Conservation (phyloP, 805 yeast genomes). For the Candida glaebosa region DNA sequence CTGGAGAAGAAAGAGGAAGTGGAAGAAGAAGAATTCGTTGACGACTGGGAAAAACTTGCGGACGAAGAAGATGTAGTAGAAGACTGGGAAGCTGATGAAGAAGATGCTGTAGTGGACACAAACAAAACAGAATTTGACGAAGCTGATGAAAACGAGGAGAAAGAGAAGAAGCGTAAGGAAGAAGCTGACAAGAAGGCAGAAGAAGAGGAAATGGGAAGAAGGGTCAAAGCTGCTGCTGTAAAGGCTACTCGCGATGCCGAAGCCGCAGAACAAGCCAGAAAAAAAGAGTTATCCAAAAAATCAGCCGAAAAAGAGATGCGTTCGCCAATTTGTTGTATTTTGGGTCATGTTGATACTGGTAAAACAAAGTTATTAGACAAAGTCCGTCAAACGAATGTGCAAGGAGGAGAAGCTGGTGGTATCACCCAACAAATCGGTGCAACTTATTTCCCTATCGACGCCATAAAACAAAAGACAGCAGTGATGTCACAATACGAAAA, state of each 20-base stretch:
- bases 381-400: slow-evolving; percentile 97
- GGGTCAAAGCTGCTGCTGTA: slow-evolving; percentile 24
- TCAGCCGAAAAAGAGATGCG: slow-evolving; percentile 61
- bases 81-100: slow-evolving; percentile 49
- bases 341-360: slow-evolving; percentile 99
- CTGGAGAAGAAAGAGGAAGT: slow-evolving; percentile 19
- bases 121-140: slow-evolving; percentile 20
- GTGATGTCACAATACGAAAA: slow-evolving; percentile 87
- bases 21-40: slow-evolving; percentile 59
- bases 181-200: slow-evolving; percentile 27
- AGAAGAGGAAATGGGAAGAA: slow-evolving; percentile 27
- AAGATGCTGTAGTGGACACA: slow-evolving; percentile 18
- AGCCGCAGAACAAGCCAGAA: slow-evolving; percentile 25
- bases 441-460: slow-evolving; percentile 96
- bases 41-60: slow-evolving; percentile 83
- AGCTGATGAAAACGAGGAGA: slow-evolving; percentile 27
- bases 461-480: slow-evolving; percentile 85
- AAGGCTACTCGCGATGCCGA: slow-evolving; percentile 23
- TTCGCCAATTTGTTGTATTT: slow-evolving; percentile 98
- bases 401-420: slow-evolving; percentile 99
- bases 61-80: slow-evolving; percentile 54
- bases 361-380: slow-evolving; percentile 95
- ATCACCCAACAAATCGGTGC: slow-evolving; percentile 99
- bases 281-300: slow-evolving; percentile 18
- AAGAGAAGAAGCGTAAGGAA: slow-evolving; percentile 28